Conservation (phyloP, 2,329 filamentous ascomycete genomes). For the Nannizzia gypsea region DNA sequence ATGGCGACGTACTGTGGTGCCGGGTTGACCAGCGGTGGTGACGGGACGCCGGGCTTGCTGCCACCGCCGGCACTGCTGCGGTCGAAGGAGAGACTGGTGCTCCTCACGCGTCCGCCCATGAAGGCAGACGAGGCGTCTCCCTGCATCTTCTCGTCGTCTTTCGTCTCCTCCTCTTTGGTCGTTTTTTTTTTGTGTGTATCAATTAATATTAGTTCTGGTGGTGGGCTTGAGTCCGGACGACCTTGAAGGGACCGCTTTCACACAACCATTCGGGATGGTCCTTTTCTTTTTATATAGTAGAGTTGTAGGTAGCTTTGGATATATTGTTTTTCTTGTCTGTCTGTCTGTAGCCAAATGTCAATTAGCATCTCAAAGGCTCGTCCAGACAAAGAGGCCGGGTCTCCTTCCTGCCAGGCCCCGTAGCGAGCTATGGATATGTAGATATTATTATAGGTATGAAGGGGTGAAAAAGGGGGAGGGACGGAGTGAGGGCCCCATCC, state of each 20-base stretch:
- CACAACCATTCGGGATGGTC: neutral
- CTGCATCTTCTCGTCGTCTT: slow-evolving; percentile 8
- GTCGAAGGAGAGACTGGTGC: slow-evolving; percentile 31
- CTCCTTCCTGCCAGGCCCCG: too few relatives aligned
- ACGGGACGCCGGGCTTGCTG: slow-evolving; percentile 36
- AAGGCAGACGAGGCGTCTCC: slow-evolving; percentile 6
- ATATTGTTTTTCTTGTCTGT: too few relatives aligned
- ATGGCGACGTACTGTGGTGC: slow-evolving; percentile 77
- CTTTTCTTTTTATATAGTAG: neutral
- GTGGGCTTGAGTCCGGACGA: neutral
- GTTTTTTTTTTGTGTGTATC: neutral
- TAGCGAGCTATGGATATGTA: too few relatives aligned
- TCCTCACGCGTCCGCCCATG: slow-evolving; percentile 19
- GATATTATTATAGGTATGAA: too few relatives aligned
- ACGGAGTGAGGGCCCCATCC: too few relatives aligned
- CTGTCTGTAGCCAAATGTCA: too few relatives aligned
- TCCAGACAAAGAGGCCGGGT: too few relatives aligned
- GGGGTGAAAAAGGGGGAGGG: too few relatives aligned
- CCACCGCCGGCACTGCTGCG: slow-evolving; percentile 20
- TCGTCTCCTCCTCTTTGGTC: neutral
- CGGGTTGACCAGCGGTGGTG: slow-evolving; percentile 61
- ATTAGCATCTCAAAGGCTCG: too few relatives aligned
- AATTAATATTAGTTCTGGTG: neutral
- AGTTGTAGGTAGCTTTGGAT: too few relatives aligned
- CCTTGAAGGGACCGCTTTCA: neutral